These are phyloP conservation scores for Xylaria sp. DNA, from an alignment of 2,329 filamentous ascomycete genomes.

Conservation along the genomic window DNA sequence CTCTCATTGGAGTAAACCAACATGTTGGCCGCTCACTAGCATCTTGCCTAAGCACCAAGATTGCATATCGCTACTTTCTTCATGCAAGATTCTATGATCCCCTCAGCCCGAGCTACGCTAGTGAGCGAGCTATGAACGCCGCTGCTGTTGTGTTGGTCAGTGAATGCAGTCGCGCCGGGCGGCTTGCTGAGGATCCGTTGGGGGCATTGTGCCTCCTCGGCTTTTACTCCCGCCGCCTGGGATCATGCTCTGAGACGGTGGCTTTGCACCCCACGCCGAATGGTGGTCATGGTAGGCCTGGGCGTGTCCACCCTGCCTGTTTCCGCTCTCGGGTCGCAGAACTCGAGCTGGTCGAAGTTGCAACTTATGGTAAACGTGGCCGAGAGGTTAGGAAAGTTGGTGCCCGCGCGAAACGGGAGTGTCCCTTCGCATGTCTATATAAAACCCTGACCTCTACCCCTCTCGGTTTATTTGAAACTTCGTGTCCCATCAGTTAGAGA, in stretches of 20 bases:
- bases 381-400: not conserved
- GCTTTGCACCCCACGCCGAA: constrained; percentile 13
- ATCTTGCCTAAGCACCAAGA: constrained; percentile 17
- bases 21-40: constrained; percentile 6
- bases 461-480: not conserved
- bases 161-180: not conserved
- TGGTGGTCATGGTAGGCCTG: not conserved
- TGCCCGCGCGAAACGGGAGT: not conserved
- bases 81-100: not conserved
- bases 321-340: constrained; percentile 7
- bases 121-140: not conserved
- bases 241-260: not conserved
- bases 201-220: too few relatives aligned
- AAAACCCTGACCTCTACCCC: not conserved
- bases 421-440: constrained; percentile 7
- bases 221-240: not conserved
- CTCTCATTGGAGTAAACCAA: constrained; percentile 17
- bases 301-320: constrained; percentile 2
- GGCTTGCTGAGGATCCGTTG: too few relatives aligned
- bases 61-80: constrained; percentile 2
- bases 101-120: constrained; percentile 1
- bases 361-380: not conserved
- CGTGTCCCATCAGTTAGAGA: not conserved
- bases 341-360: not conserved
- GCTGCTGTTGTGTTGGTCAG: constrained; percentile 6